Conservation (phyloP, 345 rosid species). For the Luvunga scandens region DNA sequence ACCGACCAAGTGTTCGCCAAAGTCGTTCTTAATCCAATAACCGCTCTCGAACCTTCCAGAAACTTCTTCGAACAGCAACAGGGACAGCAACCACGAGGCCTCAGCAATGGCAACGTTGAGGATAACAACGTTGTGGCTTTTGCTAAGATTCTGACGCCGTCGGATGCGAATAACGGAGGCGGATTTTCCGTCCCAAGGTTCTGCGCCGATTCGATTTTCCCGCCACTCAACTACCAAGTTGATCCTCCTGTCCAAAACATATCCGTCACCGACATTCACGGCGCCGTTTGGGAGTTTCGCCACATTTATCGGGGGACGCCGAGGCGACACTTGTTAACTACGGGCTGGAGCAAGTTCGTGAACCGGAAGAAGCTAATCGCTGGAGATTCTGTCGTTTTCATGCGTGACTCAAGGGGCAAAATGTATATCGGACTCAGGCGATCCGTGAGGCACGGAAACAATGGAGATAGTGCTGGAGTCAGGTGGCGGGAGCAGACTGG, state of each 20-base stretch:
- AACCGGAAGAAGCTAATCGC: constrained; percentile 83
- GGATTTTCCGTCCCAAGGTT: constrained; percentile 94
- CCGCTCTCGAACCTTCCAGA: constrained; percentile 17
- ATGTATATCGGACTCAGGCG: constrained; percentile 77
- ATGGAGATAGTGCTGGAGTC: constrained; percentile 30
- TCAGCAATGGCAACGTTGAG: not conserved
- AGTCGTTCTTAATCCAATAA: constrained; percentile 39
- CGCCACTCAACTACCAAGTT: constrained; percentile 64
- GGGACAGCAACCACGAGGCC: not conserved
- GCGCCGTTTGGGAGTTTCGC: constrained; percentile 68
- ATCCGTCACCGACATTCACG: constrained; percentile 64
- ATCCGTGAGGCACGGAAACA: constrained; percentile 25
- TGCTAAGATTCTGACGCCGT: constrained; percentile 76
- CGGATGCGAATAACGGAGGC: constrained; percentile 95
- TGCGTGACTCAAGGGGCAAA: constrained; percentile 53
- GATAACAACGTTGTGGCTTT: constrained; percentile 39
- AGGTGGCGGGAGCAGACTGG: constrained; percentile 50
- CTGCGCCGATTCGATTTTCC: constrained; percentile 87
- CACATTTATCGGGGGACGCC: constrained; percentile 94
- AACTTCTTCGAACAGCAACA: not conserved
- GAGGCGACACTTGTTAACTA: constrained; percentile 78
- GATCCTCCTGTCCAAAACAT: constrained; percentile 88
- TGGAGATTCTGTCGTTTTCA: constrained; percentile 83
- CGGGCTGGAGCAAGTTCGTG: constrained; percentile 97
- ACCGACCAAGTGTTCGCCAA: constrained; percentile 77